Base-by-base conservation (phyloP, 495 filamentous ascomycete species). In the Aspergillus biplanus region DNA sequence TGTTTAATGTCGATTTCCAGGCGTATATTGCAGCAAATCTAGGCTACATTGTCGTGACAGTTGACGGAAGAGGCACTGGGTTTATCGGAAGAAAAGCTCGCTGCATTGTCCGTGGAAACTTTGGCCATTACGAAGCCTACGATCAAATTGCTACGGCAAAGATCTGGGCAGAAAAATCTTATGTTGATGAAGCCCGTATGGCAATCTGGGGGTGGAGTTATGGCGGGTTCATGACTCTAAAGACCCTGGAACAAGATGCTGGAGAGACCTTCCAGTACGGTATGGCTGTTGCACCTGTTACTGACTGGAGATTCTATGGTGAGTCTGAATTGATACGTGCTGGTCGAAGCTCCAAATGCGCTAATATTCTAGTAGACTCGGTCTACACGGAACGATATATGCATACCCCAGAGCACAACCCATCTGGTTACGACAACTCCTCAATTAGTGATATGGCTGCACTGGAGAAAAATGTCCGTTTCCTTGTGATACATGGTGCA, bases 191-290 rank as follows among this genome's bases (percentile, higher is more conserved):
- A 62, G 78, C 84, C 9, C 83, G 89, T 35, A 86, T 99, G 61
- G 94, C 93, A 1, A 97, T 99, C 69, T 99, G 95, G 95, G 95
- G 95, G 39, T 99, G 95, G 95, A 95, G 90, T 64, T 99, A 93
- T 70, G 95, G 95, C 37, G 95, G 95, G 16, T 99, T 96, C 81
- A 93, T 92, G 87, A 92, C 95, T n/a, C 80, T 99, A 58, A 99
- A 99, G 79, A 93, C 92, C 5, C 84, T 99, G 3, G 95, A 99
- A 77, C 83, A 87, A 64, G 95, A 99, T 74, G 95, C 83, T 2
- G 95, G 95, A 6, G 69, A 85, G 67, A 98, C 93, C 0, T 99
- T 98, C 78, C 86, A 85, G 37, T 99, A 98, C 70, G 95, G 96
- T 33, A 97, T 99, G 92, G 92, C 95, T 12, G 95, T 99, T 31